Conservation (phyloP, 306 rosid species). For the Oemleria cerasiformis region DNA sequence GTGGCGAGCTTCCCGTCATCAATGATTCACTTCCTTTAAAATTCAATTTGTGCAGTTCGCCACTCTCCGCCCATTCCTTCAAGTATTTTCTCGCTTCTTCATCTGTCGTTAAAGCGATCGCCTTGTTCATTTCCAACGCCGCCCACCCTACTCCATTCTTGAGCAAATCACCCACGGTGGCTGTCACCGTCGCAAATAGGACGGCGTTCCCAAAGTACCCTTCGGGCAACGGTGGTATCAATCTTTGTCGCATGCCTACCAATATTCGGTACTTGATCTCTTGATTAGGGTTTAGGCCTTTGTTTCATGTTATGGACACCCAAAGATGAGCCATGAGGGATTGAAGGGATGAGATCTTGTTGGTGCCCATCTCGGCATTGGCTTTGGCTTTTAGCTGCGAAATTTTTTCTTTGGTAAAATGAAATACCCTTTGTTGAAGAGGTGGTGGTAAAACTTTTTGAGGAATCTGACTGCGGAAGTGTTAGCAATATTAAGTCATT, state of each 20-base stretch:
- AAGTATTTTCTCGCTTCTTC: constrained; percentile 18
- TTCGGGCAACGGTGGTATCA: constrained; percentile 25
- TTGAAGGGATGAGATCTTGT: neutral
- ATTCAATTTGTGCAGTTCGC: too few relatives aligned
- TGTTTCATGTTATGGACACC: neutral
- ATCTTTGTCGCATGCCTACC: neutral
- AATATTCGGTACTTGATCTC: neutral
- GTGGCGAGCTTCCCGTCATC: constrained; percentile 30
- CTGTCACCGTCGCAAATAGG: neutral
- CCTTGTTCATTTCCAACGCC: constrained; percentile 1
- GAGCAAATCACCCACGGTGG: neutral
- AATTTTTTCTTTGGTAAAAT: neutral
- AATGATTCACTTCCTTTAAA: neutral
- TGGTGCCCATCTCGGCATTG: neutral
- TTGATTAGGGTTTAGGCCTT: neutral
- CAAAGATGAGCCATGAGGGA: constrained; percentile 6
- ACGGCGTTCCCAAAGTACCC: neutral
- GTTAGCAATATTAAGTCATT: too few relatives aligned
- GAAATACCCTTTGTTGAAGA: neutral
- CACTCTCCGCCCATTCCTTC: constrained; percentile 3
- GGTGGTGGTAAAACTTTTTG: too few relatives aligned
- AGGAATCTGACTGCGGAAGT: too few relatives aligned
- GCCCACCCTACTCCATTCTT: constrained; percentile 1
- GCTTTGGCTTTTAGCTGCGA: constrained; percentile 10
- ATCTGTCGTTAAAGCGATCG: constrained; percentile 9